These are phyloP conservation scores for Pezicula radicicola DNA, from an alignment of 2,329 filamentous ascomycete species.

Conservation along the genomic window DNA sequence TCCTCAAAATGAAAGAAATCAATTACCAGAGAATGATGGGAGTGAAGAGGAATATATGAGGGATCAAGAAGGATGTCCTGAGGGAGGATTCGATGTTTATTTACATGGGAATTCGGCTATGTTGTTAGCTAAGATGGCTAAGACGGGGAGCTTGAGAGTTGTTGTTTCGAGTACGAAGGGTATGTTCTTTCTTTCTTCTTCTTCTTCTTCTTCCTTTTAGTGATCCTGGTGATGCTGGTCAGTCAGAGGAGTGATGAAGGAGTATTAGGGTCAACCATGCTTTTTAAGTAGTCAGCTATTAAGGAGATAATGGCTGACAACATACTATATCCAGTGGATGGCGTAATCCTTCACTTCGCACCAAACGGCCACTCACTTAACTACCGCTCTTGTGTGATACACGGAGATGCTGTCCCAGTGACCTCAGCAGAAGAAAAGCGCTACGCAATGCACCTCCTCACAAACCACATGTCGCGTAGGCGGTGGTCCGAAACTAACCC, in stretches of 20 bases:
- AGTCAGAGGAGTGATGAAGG: no score
- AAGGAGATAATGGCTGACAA: no score
- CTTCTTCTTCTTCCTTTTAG: no score
- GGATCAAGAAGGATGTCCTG: not conserved
- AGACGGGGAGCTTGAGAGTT: not conserved
- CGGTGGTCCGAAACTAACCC: not conserved
- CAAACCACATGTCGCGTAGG: constrained; percentile 5
- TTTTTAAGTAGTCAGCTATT: no score
- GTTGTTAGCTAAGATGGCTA: constrained; percentile 3
- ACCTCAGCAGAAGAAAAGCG: constrained; percentile 57
- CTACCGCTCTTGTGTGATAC: constrained; percentile 70
- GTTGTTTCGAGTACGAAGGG: constrained; percentile 1
- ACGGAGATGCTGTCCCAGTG: constrained; percentile 67
- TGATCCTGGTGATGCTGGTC: no score
- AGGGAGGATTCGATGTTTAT: constrained; percentile 5
- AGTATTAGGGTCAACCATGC: no score
- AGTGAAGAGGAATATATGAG: not conserved
- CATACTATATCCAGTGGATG: constrained; percentile 50
- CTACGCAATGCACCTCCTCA: constrained; percentile 4
- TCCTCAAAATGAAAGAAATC: not conserved
- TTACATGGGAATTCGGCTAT: constrained; percentile 8
- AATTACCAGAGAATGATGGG: constrained; percentile 5
- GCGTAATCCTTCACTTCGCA: constrained; percentile 72
- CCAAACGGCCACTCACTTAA: constrained; percentile 83
- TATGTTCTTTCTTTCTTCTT: not conserved